Evolutionary conservation across 495 filamentous ascomycete species (phyloP), one percentile per base, ranked within the genome.

Genomic region (Penicillium fimorum): DNA sequence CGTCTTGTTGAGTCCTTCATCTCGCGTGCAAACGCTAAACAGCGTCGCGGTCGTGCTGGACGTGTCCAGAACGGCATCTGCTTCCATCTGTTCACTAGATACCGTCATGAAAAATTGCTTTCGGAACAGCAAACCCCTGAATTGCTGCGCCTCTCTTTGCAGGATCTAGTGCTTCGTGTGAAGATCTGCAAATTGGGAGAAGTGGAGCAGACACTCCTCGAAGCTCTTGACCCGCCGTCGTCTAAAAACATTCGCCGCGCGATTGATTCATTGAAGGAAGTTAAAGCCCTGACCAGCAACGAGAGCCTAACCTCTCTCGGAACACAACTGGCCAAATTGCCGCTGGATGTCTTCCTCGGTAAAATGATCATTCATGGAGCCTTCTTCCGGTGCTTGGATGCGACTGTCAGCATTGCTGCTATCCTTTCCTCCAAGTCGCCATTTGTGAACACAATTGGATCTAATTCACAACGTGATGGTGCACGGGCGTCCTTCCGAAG

Each of bases 111-210:
- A 47, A 76, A 78, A 43, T 58, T 76, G 57, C 90, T 97, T 79
- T 82, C 84, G 13, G 90, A 92, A 48, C 90, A 96, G 65, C 94
- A 97, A 75, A 95, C 88, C 0, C 94, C 94, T 0, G 94, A 98
- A 69, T 91, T 98, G 82, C 85, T 97, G 42, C 87, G 94, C 3
- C 80, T 98, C 6, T 96, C 92, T 0, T 74, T 98, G 10, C 93
- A 97, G 72, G 94, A 98, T 61, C 82, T 97, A 3, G 90, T 92
- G 9, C 86, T 98, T 59, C 86, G 94, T n/a, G 91, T 97, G 59
- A 98, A 98, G 73, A 94, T 95, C 35, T 98, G 92, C 74, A 94
- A 92, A 63, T 80, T 98, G 47, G 94, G 94, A 3, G 85, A 87
- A 46, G 92, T 97, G 48, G 93, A 96, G 63, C 82, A 91, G 58